Evolutionary conservation across 2,329 filamentous ascomycete species (phyloP), one percentile per base, ranked within the genome.

Genomic region (Ascochyta clinopodiicola): DNA sequence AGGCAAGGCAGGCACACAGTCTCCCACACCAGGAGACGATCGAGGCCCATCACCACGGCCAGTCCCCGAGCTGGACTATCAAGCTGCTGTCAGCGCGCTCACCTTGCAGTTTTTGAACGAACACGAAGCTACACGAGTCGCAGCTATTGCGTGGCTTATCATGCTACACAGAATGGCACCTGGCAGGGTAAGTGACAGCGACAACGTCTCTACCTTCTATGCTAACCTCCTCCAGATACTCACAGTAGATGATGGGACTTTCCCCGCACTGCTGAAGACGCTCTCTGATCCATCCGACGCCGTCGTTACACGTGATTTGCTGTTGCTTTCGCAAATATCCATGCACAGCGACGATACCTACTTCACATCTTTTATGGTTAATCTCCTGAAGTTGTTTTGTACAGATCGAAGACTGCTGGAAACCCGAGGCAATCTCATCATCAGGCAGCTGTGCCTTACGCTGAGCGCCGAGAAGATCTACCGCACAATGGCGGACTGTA

Each of bases 341-440:
- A 88, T 90, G 62, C 96, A 97, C 67, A 98, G 92, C 71, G 95
- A 98, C 68, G 95, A 99, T 70, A 92, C 93, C 62, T 98, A 98
- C 76, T 99, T 99, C 72, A 89, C 91, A 1, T 96, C 94, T 22
- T 99, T 99, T 74, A 99, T 99, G 95, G 90, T 97, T 57, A 96
- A 96, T 71, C 81, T 99, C 9, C 80, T 99, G 38, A 95, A 97
- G 72, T 84, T 99, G 1, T 99, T 99, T 73, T 96, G 92, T 37
- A 98, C 95, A 0, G 95, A 99, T 72, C 85, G 95, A 29, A 90
- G 92, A 66, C 81, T 99, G 22, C 82, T 99, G 6, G 95, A 99
- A 77, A 95, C 90, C 2, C 84, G 95, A 51, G 95, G 96, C 8
- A 99, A 99, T 70, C 81, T 99, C 32, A 99, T 99, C 60, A 98